These are phyloP conservation scores for Graphiopsis chlorocephala DNA, from an alignment of 2,329 filamentous ascomycete species.

Conservation along the genomic window DNA sequence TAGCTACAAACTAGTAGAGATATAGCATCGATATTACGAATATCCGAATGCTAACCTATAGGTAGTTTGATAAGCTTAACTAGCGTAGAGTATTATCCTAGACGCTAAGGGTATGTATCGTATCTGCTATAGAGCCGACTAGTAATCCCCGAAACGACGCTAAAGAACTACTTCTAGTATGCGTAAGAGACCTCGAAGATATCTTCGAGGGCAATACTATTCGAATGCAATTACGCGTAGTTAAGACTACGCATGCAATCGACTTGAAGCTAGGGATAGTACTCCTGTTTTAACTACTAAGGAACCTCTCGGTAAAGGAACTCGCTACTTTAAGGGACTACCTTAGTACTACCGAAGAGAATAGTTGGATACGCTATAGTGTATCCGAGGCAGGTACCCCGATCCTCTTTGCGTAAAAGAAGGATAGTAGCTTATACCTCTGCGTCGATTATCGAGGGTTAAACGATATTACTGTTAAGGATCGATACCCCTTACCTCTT, in stretches of 20 bases:
- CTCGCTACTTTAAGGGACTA: not conserved
- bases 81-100: not conserved
- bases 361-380: not conserved
- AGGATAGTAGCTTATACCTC: not conserved
- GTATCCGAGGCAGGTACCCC: not conserved
- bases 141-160: too few species aligned
- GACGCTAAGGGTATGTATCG: not conserved
- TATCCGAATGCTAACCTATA: not conserved
- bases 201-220: not conserved
- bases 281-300: not conserved
- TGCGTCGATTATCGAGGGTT: not conserved
- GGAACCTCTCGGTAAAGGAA: not conserved
- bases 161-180: too few species aligned
- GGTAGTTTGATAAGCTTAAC: not conserved
- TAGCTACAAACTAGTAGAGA: not conserved
- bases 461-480: not conserved
- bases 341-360: not conserved
- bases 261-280: not conserved
- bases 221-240: not conserved
- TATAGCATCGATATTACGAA: not conserved
- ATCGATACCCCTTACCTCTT: not conserved
- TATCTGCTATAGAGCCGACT: not conserved
- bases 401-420: not conserved
- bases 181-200: not conserved
- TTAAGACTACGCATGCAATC: not conserved